Conservation (phyloP, 2,329 filamentous ascomycete genomes). For the Epicoccum nigrum region DNA sequence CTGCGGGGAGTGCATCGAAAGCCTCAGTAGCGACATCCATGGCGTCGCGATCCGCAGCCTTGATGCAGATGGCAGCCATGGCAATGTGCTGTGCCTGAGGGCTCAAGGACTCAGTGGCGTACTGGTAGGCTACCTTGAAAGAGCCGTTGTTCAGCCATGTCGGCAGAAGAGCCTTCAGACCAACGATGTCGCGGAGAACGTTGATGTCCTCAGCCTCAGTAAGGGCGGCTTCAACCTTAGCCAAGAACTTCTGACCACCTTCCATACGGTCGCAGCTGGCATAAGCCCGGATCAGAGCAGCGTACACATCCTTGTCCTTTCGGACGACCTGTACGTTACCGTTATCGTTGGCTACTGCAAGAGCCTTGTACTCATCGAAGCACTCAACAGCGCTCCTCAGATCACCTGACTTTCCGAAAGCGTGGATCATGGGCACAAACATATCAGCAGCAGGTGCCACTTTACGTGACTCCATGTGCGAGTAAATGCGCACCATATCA, state of each 20-base stretch:
- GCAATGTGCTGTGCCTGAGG: constrained; percentile 64
- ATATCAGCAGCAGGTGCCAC: constrained; percentile 78
- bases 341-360: constrained; percentile 83
- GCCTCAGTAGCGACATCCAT: constrained; percentile 68
- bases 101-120: constrained; percentile 69
- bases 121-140: constrained; percentile 74
- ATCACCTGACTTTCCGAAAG: constrained; percentile 82
- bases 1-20: constrained; percentile 57
- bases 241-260: constrained; percentile 83
- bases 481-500: constrained; percentile 89
- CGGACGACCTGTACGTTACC: constrained; percentile 73
- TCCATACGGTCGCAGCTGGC: constrained; percentile 79
- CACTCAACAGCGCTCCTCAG: constrained; percentile 87
- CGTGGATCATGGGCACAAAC: constrained; percentile 94
- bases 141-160: constrained; percentile 74
- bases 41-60: constrained; percentile 80
- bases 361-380: constrained; percentile 90
- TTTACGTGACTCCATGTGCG: constrained; percentile 84
- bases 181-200: constrained; percentile 73
- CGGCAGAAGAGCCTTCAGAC: constrained; percentile 77
- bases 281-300: constrained; percentile 89
- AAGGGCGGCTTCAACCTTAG: constrained; percentile 71
- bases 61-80: constrained; percentile 74
- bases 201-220: constrained; percentile 58
- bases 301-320: constrained; percentile 84